Base-by-base conservation (phyloP, 805 yeast species). In the Yarrowia sp. region DNA sequence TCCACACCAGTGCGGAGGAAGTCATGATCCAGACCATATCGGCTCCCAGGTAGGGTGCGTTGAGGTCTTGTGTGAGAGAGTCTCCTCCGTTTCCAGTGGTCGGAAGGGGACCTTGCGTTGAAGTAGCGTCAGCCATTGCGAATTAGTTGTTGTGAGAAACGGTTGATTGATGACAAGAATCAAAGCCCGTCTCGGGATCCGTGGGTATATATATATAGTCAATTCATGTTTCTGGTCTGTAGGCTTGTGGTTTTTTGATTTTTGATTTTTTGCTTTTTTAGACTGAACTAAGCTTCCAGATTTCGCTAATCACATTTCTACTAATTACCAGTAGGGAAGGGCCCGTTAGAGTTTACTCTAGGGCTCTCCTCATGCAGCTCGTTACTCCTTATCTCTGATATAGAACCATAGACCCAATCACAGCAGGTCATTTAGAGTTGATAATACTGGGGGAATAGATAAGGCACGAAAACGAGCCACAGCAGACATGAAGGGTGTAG, bases 1-100 rank as follows among this genome's bases (percentile, higher is more conserved):
- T 85, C 92, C 64, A 61, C 21, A 61, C 64, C 66, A 95, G 81
- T 22, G 84, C 86, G 12, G 68, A 61, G 7, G 73, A 61, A 19
- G 68, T 64, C 70, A 71, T 67, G 66, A 90, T 81, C 93, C 95
- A 90, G 1, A 84, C 89, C 92, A 89, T 87, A 73, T 89, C 88
- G 64, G 88, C 95, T 41, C 78, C 78, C 67, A 87, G 88, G 73
- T 82, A 92, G 71, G 83, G 87, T 10, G 79, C 78, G 74, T 90
- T 90, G 71, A 92, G 80, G 76, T 92, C 89, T 26, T 82, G 82
- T 19, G 84, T 83, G 74, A 90, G 79, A 36, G 90, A 84, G 78
- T 91, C 85, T 71, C 96, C 96, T 68, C 96, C 96, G 65, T 91
- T 85, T n/a, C 63, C 63, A 41, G 63, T 58, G 16, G 63, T 58